Percentiles rank a stretch among this genome's conserved stretches.
Conservation (phyloP, 805 yeast genomes). For the Blastobotrys americana region DNA sequence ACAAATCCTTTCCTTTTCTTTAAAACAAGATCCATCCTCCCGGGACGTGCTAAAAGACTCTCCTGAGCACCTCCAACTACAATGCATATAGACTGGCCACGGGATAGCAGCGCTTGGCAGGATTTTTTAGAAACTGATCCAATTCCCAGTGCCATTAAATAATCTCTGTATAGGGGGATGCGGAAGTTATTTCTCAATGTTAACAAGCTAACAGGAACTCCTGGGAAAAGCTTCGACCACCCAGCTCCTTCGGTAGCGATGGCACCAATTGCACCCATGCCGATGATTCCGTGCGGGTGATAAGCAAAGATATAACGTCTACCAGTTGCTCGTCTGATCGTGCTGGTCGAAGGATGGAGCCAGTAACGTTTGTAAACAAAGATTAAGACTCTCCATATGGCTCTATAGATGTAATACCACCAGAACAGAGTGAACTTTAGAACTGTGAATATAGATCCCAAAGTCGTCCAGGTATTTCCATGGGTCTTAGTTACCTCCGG, state of each 20-base stretch:
- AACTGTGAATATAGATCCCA: background rate
- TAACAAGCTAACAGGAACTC: constrained; percentile 68
- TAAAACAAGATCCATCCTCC: constrained; percentile 58
- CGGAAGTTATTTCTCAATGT: constrained; percentile 79
- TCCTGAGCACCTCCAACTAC: constrained; percentile 97
- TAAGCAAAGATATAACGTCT: constrained; percentile 75
- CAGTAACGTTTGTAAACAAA: constrained; percentile 21
- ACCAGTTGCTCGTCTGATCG: constrained; percentile 21
- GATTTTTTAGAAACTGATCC: constrained; percentile 76
- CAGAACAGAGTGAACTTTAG: background rate
- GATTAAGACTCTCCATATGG: background rate
- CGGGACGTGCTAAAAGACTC: constrained; percentile 58
- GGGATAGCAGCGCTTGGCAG: constrained; percentile 53
- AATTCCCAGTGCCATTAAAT: constrained; percentile 69
- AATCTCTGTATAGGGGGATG: constrained; percentile 85
- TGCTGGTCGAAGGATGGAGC: background rate
- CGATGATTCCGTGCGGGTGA: constrained; percentile 95
- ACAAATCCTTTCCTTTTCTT: constrained; percentile 82
- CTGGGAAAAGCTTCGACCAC: constrained; percentile 67
- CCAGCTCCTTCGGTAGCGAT: constrained; percentile 76
- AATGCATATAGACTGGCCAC: constrained; percentile 71
- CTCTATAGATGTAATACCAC: background rate
- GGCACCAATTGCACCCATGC: constrained; percentile 83
- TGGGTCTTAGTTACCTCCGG: background rate
- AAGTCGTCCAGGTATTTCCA: background rate